Evolutionary conservation across 768 basidiomycete species (phyloP), one percentile per base, ranked within the genome.

Genomic region (Tulasnella sp.): DNA sequence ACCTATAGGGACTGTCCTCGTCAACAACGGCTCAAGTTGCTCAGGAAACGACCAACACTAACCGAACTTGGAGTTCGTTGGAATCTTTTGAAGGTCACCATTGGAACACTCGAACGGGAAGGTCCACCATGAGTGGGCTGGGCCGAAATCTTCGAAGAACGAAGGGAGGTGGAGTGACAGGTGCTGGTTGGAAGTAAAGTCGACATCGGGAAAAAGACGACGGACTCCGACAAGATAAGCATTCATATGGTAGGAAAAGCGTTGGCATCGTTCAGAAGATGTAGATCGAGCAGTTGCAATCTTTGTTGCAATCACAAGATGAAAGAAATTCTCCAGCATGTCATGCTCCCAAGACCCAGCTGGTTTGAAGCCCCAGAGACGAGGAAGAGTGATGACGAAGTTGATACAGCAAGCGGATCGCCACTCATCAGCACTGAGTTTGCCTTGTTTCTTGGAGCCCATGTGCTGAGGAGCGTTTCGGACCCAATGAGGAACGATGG

Each of bases 341-440:
- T 60, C 7, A 29, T 53, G 49, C 19, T 66, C 41, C 1, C 63
- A 45, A 6, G 42, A 52, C 1, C 53, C 41, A 4, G 56, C 27
- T 61, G 21, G n/a, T n/a, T 58, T 23, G 17, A 46, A 19, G 0
- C 69, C 66, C 73, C 73, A 74, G 0, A 74, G 63, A 2, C 68
- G 63, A 17, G 66, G 62, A 2, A 75, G 62, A 1, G 72, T 70
- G n/a, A 71, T 62, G 2, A 69, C 69, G 25, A 74, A 65, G 50
- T 73, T 63, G 14, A 72, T 46, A 0, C 65, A 64, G 17, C 69
- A 67, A 6, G 71, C 58, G 0, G 63, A 65, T 15, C 65, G 64
- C 74, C 73, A 75, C 29, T 74, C 67, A 40, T 72, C 67, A 0
- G 71, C 71, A 42, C 73, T 74, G 35, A 73, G 59, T 0, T 62